phyloP scores from a whole-genome alignment of 2,329 filamentous ascomycete genomes.

The Epichloe baconii region DNA sequence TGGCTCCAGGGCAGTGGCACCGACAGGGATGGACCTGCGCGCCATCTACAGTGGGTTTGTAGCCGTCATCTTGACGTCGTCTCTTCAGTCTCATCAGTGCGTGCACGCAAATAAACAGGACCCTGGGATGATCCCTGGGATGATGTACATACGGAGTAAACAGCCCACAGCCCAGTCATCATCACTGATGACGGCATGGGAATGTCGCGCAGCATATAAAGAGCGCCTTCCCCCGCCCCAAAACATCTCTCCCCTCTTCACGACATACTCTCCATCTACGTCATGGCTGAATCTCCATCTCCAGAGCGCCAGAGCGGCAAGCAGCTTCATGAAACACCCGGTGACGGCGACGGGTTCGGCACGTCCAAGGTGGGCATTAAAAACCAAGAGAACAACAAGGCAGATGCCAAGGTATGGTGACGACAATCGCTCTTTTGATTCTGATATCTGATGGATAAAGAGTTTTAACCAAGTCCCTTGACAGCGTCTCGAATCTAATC shows the following conservation, averaged over 20 bases:
- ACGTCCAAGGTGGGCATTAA: slow-evolving; percentile 42
- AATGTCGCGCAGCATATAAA: too few species aligned
- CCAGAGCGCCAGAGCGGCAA: slow-evolving; percentile 53
- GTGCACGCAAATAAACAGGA: too few species aligned
- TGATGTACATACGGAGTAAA: too few species aligned
- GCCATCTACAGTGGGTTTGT: too few species aligned
- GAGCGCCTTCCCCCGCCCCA: too few species aligned
- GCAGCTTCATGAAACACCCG: slow-evolving; percentile 48
- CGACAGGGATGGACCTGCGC: too few species aligned
- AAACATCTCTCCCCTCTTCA: accelerated
- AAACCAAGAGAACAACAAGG: slow-evolving; percentile 37
- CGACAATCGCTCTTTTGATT: background rate
- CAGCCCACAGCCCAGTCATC: too few species aligned
- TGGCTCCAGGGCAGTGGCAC: too few species aligned
- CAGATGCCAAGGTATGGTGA: slow-evolving; percentile 33
- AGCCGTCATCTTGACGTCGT: too few species aligned
- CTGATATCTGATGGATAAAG: background rate
- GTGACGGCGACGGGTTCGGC: slow-evolving; percentile 43
- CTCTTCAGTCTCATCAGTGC: too few species aligned
- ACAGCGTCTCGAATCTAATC: slow-evolving; percentile 50
- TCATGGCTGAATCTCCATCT: slow-evolving; percentile 67
- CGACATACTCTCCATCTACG: slow-evolving; percentile 21
- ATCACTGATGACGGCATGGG: too few species aligned
- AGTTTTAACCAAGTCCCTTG: background rate
- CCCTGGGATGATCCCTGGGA: too few species aligned